These are phyloP conservation scores for Fusarium lateritium DNA, from an alignment of 2,329 filamentous ascomycete species.

Conservation along the genomic window DNA sequence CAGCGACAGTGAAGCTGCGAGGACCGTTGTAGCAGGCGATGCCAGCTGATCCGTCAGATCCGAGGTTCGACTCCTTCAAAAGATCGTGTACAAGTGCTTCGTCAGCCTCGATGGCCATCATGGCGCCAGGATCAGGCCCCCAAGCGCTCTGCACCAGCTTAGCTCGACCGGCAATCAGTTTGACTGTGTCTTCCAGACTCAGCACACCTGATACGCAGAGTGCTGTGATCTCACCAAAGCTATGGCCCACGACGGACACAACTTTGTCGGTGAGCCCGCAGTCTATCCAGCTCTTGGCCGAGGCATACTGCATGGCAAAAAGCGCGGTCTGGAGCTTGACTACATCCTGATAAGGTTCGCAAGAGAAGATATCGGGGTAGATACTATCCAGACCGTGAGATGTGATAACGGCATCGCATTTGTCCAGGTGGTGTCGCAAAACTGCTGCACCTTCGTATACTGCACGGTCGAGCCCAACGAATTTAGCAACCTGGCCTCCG, in stretches of 20 bases:
- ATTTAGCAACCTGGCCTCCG: constrained; percentile 58
- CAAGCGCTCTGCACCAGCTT: not conserved
- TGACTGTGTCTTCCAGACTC: constrained; percentile 51
- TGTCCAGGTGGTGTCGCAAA: not conserved
- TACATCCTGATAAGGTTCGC: constrained; percentile 48
- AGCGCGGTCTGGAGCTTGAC: constrained; percentile 57
- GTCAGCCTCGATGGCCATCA: constrained; percentile 23
- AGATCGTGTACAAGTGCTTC: not conserved
- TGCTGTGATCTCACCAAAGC: constrained; percentile 60
- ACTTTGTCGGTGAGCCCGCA: not conserved
- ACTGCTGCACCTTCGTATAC: not conserved
- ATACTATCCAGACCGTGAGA: not conserved
- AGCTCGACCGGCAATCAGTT: constrained; percentile 1
- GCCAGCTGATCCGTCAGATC: not conserved
- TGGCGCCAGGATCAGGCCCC: constrained; percentile 10
- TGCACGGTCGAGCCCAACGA: not conserved
- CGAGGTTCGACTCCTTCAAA: not conserved
- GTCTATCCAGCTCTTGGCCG: constrained; percentile 64
- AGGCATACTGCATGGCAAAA: constrained; percentile 59
- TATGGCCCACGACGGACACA: constrained; percentile 54
- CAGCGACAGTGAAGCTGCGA: constrained; percentile 16
- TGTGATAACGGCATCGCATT: not conserved
- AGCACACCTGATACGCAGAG: constrained; percentile 55
- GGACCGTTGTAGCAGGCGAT: constrained; percentile 23
- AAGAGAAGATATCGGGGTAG: constrained; percentile 59